Base-by-base conservation (phyloP, 2,329 filamentous ascomycete genomes). In the Xylariaceae sp. region DNA sequence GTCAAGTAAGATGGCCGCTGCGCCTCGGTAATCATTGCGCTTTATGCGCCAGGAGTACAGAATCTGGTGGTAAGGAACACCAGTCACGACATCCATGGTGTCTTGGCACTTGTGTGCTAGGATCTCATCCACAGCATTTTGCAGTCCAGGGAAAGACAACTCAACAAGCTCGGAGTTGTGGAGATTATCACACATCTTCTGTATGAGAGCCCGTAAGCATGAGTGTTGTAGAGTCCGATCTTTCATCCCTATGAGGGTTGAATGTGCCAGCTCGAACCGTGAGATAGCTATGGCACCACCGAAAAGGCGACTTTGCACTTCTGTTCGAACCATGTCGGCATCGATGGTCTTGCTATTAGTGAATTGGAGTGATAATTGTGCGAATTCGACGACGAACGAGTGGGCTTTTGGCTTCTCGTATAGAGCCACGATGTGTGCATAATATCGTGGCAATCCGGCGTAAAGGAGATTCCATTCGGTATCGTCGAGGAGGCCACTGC, bases 41-140 rank as follows among this genome's bases (percentile, higher is more conserved):
- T 82, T 82, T 51, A 95, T 84, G 38, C 93, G 82, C 80, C 91
- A 96, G 3, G 90, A 83, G 62, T 96, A 95, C 36, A 97, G 78
- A 42, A 96, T 85, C 55, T 91, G 87, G 59, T 93, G 87, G 59
- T 90, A 95, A 3, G 88, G 86, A 1, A 81, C 76, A 9, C 78
- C 79, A 30, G 67, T 70, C 42, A 69, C 72, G 29, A 88, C 76
- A 42, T 88, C 85, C 33, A 79, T 70, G 28, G 83, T 80, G 42
- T 79, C 77, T 49, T 79, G 79, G 60, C 87, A 89, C 54, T 87
- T 79, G 28, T 82, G 78, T 6, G 79, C 71, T 9, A 98, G 77
- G 29, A 89, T 82, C 4, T 81, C 79, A 59, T 98, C 91, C 15
- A 96, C 85, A 18, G 84, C 78, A 40, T 83, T 80, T 52, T 85